Evolutionary conservation across 73 alveolate genomes (phyloP).

Genomic region (Paraurostyla sp.): DNA sequence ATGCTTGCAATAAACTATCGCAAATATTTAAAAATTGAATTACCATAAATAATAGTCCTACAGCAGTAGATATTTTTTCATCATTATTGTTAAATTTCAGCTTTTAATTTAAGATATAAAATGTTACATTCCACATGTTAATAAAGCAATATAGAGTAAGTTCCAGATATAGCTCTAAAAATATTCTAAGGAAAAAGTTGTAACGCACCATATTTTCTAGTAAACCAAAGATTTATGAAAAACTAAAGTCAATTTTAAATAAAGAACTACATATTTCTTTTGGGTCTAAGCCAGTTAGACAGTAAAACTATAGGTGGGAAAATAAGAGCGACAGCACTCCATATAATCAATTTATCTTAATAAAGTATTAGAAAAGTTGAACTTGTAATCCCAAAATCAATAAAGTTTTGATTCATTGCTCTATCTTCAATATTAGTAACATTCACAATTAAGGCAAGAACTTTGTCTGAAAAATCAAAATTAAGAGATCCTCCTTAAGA

Average conservation of each 20-base stretch:
- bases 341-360: not conserved
- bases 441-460: not conserved
- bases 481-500: conserved; percentile 2
- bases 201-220: no score
- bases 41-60: not conserved
- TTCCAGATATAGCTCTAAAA: not conserved
- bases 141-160: not conserved
- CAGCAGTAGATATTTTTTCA: conserved; percentile 1
- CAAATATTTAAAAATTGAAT: not conserved
- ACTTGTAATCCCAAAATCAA: conserved; percentile 21
- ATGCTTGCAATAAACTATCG: not conserved
- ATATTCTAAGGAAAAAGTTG: no score
- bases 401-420: not conserved
- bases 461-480: not conserved
- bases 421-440: not conserved
- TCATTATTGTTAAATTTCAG: not conserved
- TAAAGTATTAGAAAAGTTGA: conserved; percentile 4
- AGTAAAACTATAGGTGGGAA: not conserved
- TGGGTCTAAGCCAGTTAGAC: not conserved
- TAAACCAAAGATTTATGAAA: no score
- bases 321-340: not conserved
- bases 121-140: not conserved
- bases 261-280: not conserved
- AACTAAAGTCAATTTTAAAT: no score
- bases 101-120: not conserved